Conservation (phyloP, 768 basidiomycete species). For the Leccinellum rugosiceps region DNA sequence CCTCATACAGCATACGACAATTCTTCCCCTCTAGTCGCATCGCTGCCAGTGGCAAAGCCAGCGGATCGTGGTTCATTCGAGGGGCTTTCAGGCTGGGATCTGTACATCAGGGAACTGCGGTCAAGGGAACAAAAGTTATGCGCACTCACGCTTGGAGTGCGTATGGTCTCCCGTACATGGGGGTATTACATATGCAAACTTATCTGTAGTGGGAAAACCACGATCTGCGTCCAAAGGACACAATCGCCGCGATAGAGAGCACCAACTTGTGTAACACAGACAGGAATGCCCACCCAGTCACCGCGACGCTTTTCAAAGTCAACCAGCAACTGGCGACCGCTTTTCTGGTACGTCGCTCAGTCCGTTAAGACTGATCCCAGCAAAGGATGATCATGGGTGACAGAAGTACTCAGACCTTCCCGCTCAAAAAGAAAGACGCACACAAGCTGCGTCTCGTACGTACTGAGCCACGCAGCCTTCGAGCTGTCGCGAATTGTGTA, state of each 20-base stretch:
- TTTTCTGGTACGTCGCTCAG: constrained; percentile 31
- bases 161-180: background rate
- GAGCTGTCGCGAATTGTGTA: constrained; percentile 18
- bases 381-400: constrained; percentile 30
- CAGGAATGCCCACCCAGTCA: constrained; percentile 21
- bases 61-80: background rate
- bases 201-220: background rate
- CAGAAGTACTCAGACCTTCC: constrained; percentile 33
- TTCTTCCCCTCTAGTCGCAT: background rate
- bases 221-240: constrained; percentile 10
- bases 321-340: constrained; percentile 13
- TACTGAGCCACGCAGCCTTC: constrained; percentile 30
- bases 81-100: background rate
- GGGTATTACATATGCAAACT: background rate
- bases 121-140: background rate
- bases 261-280: background rate
- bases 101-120: background rate
- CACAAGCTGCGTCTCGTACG: constrained; percentile 17
- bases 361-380: constrained; percentile 24
- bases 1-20: constrained; percentile 13
- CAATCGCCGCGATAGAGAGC: constrained; percentile 22
- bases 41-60: constrained; percentile 3
- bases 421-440: constrained; percentile 27
- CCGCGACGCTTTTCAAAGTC: constrained; percentile 28
- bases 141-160: background rate